Evolutionary conservation across 805 yeast genomes (phyloP).

Genomic region (Suhomyces prunicola): DNA sequence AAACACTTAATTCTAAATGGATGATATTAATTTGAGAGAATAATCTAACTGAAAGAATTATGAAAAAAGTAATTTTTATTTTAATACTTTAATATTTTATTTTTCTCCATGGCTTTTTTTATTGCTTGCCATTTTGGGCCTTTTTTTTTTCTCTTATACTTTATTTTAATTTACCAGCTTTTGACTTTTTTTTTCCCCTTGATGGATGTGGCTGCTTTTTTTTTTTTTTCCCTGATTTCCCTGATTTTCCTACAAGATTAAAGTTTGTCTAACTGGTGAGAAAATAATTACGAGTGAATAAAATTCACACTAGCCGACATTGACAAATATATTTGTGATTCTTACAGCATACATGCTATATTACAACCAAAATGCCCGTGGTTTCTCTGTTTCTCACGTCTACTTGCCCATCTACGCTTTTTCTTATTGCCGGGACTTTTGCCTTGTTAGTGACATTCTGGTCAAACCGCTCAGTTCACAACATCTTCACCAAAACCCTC

Average conservation of each 20-base stretch:
- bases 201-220: neutral
- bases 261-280: neutral
- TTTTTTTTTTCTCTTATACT: neutral
- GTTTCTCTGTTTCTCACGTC: neutral
- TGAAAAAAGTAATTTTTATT: conserved; percentile 4
- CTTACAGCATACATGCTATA: neutral
- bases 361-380: neutral
- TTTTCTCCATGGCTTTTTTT: neutral
- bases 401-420: neutral
- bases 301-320: neutral
- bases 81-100: neutral
- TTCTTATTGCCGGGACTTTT: neutral
- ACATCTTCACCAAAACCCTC: neutral
- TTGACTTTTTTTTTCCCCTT: neutral
- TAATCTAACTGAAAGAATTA: conserved; percentile 5
- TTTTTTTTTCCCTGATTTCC: neutral
- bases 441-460: neutral
- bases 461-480: neutral
- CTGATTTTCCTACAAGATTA: neutral
- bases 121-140: neutral
- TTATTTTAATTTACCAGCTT: neutral
- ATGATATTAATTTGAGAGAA: conserved; percentile 4
- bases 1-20: neutral
- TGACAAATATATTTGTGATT: neutral
- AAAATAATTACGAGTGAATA: neutral